Percentiles rank a stretch among this genome's conserved stretches.
Evolutionary conservation across 352 stramenopile species (phyloP).

Genomic region (Plasmopara viticola): DNA sequence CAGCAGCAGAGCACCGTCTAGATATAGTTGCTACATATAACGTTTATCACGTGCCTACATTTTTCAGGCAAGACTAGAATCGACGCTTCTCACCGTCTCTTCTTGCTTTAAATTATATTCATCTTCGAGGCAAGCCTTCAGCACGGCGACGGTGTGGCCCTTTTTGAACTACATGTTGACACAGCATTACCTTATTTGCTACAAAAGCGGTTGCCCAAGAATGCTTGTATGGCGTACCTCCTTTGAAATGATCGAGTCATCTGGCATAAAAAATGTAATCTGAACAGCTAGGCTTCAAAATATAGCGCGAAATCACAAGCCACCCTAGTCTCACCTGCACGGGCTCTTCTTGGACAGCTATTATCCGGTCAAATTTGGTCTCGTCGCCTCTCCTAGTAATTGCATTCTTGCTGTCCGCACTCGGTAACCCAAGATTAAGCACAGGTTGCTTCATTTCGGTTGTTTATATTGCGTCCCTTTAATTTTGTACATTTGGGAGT

Average conservation of each 20-base stretch:
- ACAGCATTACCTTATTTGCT: not conserved
- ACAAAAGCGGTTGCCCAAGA: not conserved
- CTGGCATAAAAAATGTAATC: constrained; percentile 49
- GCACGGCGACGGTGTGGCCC: constrained; percentile 49
- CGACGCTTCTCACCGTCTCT: constrained; percentile 20
- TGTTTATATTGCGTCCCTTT: constrained; percentile 12
- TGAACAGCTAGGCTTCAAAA: constrained; percentile 8
- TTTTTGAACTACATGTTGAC: constrained; percentile 49
- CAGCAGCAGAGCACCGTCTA: constrained; percentile 35
- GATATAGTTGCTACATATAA: constrained; percentile 31
- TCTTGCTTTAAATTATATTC: constrained; percentile 38
- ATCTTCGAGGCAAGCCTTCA: constrained; percentile 54
- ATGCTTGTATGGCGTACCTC: constrained; percentile 14
- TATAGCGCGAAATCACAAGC: not conserved
- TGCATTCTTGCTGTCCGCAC: constrained; percentile 19
- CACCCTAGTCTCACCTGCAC: constrained; percentile 27
- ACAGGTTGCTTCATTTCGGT: constrained; percentile 21
- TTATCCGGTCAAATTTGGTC: constrained; percentile 55
- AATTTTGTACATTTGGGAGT: not conserved
- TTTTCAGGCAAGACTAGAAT: not conserved
- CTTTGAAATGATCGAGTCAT: constrained; percentile 43
- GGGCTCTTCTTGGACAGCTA: constrained; percentile 47
- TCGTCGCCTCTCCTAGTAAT: constrained; percentile 17
- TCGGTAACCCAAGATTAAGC: constrained; percentile 17
- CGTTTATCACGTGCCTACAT: not conserved